These are phyloP conservation scores for Tetrahymena elliotti DNA, from an alignment of 73 alveolate genomes.

Conservation along the genomic window DNA sequence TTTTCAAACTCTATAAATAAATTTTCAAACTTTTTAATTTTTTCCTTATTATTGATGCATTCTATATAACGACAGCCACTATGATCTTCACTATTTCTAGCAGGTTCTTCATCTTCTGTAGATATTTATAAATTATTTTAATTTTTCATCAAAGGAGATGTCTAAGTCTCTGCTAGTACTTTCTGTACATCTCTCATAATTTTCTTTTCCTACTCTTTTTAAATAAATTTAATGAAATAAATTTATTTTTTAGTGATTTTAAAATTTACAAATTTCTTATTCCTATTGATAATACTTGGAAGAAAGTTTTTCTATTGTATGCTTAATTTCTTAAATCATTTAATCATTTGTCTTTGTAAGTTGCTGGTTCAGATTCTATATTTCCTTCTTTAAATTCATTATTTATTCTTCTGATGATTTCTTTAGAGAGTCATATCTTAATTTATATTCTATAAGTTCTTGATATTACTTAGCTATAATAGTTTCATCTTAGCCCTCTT, in stretches of 20 bases:
- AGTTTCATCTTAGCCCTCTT: background rate
- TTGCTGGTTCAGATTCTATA: background rate
- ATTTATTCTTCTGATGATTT: background rate
- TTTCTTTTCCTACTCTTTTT: background rate
- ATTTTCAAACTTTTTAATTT: background rate
- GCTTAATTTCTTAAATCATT: background rate
- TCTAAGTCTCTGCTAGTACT: background rate
- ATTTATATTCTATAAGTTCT: background rate
- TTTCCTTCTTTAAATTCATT: background rate
- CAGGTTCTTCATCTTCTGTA: background rate
- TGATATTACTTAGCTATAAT: background rate
- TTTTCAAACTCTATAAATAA: background rate
- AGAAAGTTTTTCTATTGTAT: background rate
- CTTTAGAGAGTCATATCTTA: background rate
- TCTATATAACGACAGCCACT: background rate
- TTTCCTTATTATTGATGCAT: background rate
- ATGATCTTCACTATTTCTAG: background rate
- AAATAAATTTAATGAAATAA: background rate
- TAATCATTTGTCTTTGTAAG: background rate
- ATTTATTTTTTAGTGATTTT: no score
- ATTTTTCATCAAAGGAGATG: background rate
- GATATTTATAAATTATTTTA: background rate
- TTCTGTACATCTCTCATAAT: background rate
- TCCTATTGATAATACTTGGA: background rate
- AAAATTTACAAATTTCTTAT: background rate